These are phyloP conservation scores for Rhizodiscina lignyota DNA, from an alignment of 495 filamentous ascomycete species.

Conservation along the genomic window DNA sequence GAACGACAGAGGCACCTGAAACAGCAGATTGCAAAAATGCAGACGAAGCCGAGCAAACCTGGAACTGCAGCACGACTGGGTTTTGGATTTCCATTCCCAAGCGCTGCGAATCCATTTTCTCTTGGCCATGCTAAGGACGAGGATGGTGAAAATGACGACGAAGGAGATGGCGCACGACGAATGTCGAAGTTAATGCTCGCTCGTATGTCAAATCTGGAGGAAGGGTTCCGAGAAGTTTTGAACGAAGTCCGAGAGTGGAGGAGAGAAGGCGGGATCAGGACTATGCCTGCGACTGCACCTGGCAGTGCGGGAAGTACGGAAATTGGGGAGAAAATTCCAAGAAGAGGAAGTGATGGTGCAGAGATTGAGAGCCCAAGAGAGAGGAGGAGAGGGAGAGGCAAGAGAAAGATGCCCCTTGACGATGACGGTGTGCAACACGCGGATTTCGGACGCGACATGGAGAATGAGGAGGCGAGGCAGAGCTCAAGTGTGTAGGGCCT, in stretches of 20 bases:
- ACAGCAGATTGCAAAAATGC: conserved; percentile 8
- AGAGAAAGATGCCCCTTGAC: too few species aligned
- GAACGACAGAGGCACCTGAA: too few species aligned
- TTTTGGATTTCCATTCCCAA: not conserved
- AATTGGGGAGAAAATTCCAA: too few species aligned
- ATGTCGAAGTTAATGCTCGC: conserved; percentile 77
- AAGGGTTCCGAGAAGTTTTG: conserved; percentile 66
- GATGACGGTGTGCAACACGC: too few species aligned
- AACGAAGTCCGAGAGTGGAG: conserved; percentile 62
- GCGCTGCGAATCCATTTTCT: not conserved
- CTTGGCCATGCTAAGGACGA: conserved; percentile 25
- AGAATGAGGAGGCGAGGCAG: too few species aligned
- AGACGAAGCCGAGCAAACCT: conserved; percentile 7
- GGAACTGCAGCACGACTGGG: not conserved
- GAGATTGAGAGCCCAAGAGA: too few species aligned
- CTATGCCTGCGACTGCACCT: too few species aligned
- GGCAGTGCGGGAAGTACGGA: too few species aligned
- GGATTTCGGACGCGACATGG: too few species aligned
- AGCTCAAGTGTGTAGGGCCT: too few species aligned
- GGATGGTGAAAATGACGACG: conserved; percentile 38
- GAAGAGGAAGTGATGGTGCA: too few species aligned
- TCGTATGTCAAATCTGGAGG: conserved; percentile 80
- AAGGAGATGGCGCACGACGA: conserved; percentile 44
- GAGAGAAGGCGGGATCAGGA: conserved; percentile 15
- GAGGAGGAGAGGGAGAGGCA: too few species aligned